These are phyloP conservation scores for Hsuehochloa calcarea DNA, from an alignment of 176 grass and related monocot species.

Conservation along the genomic window DNA sequence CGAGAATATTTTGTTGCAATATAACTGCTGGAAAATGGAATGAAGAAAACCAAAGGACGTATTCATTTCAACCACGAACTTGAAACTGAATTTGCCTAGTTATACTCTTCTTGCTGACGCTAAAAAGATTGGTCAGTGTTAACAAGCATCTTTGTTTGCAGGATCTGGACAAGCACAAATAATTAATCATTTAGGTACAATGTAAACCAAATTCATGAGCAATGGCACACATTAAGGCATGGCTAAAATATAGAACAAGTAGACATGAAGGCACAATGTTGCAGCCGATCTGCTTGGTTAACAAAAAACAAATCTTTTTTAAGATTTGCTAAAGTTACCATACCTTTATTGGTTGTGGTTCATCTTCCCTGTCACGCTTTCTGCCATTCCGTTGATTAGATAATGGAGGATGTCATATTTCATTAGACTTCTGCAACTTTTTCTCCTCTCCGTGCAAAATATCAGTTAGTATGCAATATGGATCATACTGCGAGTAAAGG, in stretches of 20 bases:
- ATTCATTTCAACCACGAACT: background rate
- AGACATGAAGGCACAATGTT: slow-evolving; percentile 15
- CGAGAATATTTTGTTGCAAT: background rate
- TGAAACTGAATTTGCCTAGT: background rate
- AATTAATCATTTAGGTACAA: slow-evolving; percentile 1
- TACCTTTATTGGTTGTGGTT: slow-evolving; percentile 68
- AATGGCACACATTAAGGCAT: background rate
- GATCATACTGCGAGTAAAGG: too few species aligned
- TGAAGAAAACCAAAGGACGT: background rate
- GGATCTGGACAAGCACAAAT: slow-evolving; percentile 8
- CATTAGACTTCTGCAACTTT: slow-evolving; percentile 44
- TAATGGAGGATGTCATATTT: slow-evolving; percentile 33
- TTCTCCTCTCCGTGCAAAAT: slow-evolving; percentile 82
- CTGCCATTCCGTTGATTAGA: slow-evolving; percentile 50
- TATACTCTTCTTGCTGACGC: background rate
- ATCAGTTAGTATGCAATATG: slow-evolving; percentile 62
- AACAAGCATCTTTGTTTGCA: background rate
- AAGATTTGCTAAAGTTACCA: background rate
- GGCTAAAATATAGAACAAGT: background rate
- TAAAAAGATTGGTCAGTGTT: background rate
- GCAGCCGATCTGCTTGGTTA: background rate
- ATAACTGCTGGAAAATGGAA: slow-evolving; percentile 6
- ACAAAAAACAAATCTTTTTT: background rate
- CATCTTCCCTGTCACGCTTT: slow-evolving; percentile 71
- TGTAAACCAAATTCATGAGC: background rate